Evolutionary conservation across 169 alveolate genomes (phyloP).

Genomic region (Plasmodium inui): DNA sequence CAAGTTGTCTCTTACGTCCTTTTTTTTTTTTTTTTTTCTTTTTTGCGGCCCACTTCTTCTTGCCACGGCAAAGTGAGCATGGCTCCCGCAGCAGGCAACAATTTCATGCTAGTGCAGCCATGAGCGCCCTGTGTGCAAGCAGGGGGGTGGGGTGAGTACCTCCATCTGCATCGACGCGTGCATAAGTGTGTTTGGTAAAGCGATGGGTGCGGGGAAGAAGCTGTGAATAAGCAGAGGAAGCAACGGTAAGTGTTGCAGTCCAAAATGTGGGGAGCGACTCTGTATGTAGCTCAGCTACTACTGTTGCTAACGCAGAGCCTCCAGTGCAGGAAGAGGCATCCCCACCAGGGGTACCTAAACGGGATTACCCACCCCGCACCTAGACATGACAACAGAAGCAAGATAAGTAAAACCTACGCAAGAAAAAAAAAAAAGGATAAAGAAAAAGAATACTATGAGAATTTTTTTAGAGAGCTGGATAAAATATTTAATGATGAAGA

Average conservation of each 20-base stretch:
- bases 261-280: not conserved
- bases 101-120: not conserved
- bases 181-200: not conserved
- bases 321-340: not conserved
- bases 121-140: not conserved
- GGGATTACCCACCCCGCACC: not conserved
- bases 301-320: not conserved
- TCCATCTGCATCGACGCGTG: not conserved
- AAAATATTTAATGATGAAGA: constrained; percentile 55
- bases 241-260: not conserved
- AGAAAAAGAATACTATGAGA: constrained; percentile 40
- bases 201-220: not conserved
- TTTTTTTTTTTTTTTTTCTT: not conserved
- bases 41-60: not conserved
- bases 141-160: not conserved
- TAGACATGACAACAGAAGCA: not conserved
- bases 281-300: not conserved
- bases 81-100: not conserved
- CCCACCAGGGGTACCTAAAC: not conserved
- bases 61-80: not conserved
- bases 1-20: not conserved
- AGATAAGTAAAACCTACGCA: not conserved
- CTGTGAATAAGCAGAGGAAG: not conserved
- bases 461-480: constrained; percentile 56
- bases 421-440: constrained; percentile 11